These are phyloP conservation scores for Rhipidocladum racemiflorum DNA, from an alignment of 176 grass and related monocot genomes.

Conservation along the genomic window DNA sequence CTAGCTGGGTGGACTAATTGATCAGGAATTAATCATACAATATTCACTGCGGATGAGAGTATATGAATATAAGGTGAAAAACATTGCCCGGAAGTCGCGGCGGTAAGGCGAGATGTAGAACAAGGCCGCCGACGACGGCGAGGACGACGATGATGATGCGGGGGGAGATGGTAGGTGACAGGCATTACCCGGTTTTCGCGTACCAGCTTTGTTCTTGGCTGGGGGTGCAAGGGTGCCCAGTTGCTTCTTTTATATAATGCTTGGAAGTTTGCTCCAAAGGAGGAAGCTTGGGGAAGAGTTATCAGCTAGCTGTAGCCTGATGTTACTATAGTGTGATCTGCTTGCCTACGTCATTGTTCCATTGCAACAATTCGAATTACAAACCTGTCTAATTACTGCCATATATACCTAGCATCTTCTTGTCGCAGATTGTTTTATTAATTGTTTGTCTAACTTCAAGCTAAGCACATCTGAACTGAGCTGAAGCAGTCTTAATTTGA, in stretches of 20 bases:
- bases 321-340: not conserved
- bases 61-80: conserved; percentile 16
- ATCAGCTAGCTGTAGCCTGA: not conserved
- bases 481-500: not conserved
- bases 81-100: not conserved
- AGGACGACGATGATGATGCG: not conserved
- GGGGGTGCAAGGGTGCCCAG: conserved; percentile 18
- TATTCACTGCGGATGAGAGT: not conserved
- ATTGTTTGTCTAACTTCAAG: not conserved
- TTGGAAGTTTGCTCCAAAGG: conserved; percentile 18
- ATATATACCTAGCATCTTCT: not conserved
- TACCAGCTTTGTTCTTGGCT: conserved; percentile 29
- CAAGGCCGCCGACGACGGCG: not conserved
- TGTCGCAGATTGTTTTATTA: not conserved
- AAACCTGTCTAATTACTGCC: not conserved
- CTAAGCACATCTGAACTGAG: not conserved
- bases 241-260: conserved; percentile 23
- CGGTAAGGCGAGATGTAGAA: not conserved
- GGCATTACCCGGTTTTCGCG: conserved; percentile 46
- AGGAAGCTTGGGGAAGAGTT: not conserved
- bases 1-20: conserved; percentile 28
- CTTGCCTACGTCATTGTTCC: not conserved
- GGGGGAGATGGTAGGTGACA: conserved; percentile 35
- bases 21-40: conserved; percentile 20
- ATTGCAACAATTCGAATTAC: not conserved